phyloP scores from a whole-genome alignment of 768 basidiomycete genomes.

The Hortiboletus campestris region DNA sequence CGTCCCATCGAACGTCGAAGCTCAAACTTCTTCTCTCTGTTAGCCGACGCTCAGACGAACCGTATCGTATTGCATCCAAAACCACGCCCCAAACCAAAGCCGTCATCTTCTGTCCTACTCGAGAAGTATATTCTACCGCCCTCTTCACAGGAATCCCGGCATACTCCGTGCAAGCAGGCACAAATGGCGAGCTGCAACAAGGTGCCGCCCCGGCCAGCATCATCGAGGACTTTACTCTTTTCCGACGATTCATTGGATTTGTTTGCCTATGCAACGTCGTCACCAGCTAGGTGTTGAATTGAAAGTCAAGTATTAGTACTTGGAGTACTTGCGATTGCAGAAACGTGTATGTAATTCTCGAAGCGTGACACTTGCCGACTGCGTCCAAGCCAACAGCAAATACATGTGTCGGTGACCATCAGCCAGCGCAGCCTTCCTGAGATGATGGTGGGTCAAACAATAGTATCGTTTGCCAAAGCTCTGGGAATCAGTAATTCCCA shows the following conservation, averaged over 20 bases:
- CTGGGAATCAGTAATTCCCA: neutral
- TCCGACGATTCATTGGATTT: conserved; percentile 54
- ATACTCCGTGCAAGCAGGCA: conserved; percentile 8
- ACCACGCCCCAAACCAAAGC: neutral
- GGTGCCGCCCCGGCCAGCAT: neutral
- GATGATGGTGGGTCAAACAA: too few species aligned
- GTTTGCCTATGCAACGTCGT: conserved; percentile 39
- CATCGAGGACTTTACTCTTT: conserved; percentile 12
- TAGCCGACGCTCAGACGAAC: conserved; percentile 40
- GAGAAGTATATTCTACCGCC: conserved; percentile 12
- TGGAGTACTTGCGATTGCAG: neutral
- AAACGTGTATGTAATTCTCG: too few species aligned
- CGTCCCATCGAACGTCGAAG: conserved; percentile 17
- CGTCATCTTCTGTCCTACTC: conserved; percentile 12
- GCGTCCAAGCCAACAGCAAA: too few species aligned
- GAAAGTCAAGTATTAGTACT: neutral
- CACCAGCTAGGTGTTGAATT: conserved; percentile 24
- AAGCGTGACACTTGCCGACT: too few species aligned
- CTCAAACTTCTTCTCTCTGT: conserved; percentile 38
- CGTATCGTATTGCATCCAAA: conserved; percentile 35
- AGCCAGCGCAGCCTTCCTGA: too few species aligned
- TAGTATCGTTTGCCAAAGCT: too few species aligned
- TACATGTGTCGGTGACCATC: too few species aligned
- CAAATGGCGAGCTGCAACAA: conserved; percentile 3
- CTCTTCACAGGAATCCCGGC: conserved; percentile 5